Evolutionary conservation across 805 yeast genomes (phyloP).

Genomic region (Candida nemodendra): DNA sequence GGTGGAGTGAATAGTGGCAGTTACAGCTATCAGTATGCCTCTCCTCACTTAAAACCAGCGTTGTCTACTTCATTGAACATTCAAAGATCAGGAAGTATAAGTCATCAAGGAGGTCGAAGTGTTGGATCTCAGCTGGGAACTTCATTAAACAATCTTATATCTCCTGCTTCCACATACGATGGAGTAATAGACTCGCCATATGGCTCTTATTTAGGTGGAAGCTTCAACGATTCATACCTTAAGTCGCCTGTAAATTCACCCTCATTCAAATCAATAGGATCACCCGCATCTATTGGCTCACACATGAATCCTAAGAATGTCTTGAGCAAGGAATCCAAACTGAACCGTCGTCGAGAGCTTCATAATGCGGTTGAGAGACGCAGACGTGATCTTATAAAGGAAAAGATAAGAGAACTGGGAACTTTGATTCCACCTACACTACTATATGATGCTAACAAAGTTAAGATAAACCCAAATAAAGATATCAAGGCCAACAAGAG

Average conservation of each 20-base stretch:
- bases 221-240: conserved; percentile 30
- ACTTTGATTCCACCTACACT: conserved; percentile 75
- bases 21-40: conserved; percentile 25
- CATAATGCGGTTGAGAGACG: conserved; percentile 95
- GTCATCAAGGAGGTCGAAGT: conserved; percentile 27
- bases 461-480: conserved; percentile 37
- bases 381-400: conserved; percentile 87
- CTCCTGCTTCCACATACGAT: conserved; percentile 36
- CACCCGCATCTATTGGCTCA: conserved; percentile 34
- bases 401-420: conserved; percentile 81
- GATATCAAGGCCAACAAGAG: conserved; percentile 84
- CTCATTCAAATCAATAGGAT: conserved; percentile 31
- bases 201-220: conserved; percentile 31
- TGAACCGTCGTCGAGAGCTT: conserved; percentile 77
- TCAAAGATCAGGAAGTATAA: conserved; percentile 23
- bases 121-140: conserved; percentile 32
- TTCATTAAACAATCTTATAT: conserved; percentile 31
- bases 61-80: conserved; percentile 16
- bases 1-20: conserved; percentile 9
- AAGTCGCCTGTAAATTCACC: conserved; percentile 38
- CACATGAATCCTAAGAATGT: conserved; percentile 35
- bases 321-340: conserved; percentile 62
- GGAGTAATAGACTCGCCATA: conserved; percentile 36
- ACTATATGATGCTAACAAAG: conserved; percentile 39
- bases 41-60: conserved; percentile 28